Percentiles rank a stretch among this genome's conserved stretches.
These are phyloP conservation scores for Collybiopsis luxurians DNA, from an alignment of 768 basidiomycete species.

Conservation along the genomic window DNA sequence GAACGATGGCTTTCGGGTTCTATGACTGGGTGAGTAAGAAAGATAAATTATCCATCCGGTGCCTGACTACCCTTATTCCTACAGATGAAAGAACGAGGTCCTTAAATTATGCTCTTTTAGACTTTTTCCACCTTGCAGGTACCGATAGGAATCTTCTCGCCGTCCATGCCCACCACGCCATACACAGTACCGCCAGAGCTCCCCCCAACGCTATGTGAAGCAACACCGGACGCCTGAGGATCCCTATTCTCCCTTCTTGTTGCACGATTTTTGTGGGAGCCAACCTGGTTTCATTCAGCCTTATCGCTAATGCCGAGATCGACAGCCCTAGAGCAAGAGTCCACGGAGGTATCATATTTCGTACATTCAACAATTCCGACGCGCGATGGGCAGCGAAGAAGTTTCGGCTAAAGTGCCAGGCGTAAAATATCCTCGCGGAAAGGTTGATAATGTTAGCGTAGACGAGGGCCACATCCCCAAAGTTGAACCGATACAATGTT, in stretches of 20 bases:
- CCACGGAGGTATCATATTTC: slow-evolving; percentile 21
- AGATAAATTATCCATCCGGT: too few relatives aligned
- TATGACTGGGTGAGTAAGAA: neutral
- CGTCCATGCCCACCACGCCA: slow-evolving; percentile 29
- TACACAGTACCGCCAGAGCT: slow-evolving; percentile 21
- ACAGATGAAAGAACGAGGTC: too few relatives aligned
- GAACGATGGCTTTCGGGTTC: slow-evolving; percentile 35
- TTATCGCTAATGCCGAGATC: slow-evolving; percentile 26
- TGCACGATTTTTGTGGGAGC: slow-evolving; percentile 18
- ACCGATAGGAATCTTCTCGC: slow-evolving; percentile 10
- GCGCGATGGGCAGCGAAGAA: slow-evolving; percentile 39
- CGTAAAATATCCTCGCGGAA: slow-evolving; percentile 33
- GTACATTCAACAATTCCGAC: slow-evolving; percentile 20
- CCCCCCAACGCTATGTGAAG: slow-evolving; percentile 33
- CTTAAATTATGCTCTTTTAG: neutral
- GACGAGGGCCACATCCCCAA: slow-evolving; percentile 70
- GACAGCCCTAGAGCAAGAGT: slow-evolving; percentile 17
- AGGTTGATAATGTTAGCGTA: slow-evolving; percentile 76
- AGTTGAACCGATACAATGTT: slow-evolving; percentile 38
- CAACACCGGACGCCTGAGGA: slow-evolving; percentile 24
- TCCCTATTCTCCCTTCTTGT: slow-evolving; percentile 19
- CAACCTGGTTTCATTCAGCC: slow-evolving; percentile 20
- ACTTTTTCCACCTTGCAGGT: neutral
- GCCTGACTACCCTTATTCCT: too few relatives aligned
- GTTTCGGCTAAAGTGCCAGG: slow-evolving; percentile 34